Percentiles rank a stretch among this genome's conserved stretches.
These are phyloP conservation scores for Tetrastigma voinierianum DNA, from an alignment of 164 flowering plant genomes.

Conservation along the genomic window DNA sequence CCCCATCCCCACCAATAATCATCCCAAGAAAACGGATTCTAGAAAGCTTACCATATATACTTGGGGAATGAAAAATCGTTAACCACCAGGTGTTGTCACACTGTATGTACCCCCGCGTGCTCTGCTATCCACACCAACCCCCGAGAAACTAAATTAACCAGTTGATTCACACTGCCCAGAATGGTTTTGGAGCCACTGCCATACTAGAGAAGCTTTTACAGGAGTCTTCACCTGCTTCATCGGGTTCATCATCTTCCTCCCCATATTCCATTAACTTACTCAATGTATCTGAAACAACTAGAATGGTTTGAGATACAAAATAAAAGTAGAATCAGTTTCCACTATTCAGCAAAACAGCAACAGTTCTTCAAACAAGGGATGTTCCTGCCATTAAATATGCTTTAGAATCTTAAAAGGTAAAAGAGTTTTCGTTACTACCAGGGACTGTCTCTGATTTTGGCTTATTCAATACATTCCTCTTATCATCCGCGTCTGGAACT, in stretches of 20 bases:
- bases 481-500: conserved; percentile 16
- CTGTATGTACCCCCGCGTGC: no score
- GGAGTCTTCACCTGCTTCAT: conserved; percentile 33
- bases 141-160: background rate
- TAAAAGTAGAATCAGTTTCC: no score
- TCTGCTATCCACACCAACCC: no score
- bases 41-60: no score
- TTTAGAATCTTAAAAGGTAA: background rate
- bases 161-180: conserved; percentile 64
- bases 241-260: conserved; percentile 77
- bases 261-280: conserved; percentile 88
- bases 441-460: conserved; percentile 40
- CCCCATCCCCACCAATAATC: no score
- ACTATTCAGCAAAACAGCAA: background rate
- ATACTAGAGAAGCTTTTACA: conserved; percentile 15
- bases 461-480: conserved; percentile 15
- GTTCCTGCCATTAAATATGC: no score
- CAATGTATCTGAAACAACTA: conserved; percentile 58
- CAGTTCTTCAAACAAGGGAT: no score
- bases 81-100: no score
- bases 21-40: no score
- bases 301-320: background rate
- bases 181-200: conserved; percentile 52
- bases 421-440: conserved; percentile 34
- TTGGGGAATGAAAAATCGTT: no score